These are phyloP conservation scores for Colletotrichum tanaceti DNA, from an alignment of 2,329 filamentous ascomycete genomes.

Conservation along the genomic window DNA sequence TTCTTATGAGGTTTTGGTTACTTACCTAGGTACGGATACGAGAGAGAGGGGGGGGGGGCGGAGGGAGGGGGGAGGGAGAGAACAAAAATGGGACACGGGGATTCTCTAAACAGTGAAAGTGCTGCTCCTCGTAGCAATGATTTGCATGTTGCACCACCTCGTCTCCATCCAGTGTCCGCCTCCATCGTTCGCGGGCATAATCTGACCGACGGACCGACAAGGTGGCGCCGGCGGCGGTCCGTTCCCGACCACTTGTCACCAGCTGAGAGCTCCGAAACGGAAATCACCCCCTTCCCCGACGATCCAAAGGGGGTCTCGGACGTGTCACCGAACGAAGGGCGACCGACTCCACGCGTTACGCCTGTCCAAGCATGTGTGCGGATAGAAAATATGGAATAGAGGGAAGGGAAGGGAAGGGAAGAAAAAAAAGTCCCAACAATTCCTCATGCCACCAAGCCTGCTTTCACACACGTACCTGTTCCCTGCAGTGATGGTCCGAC, in stretches of 20 bases:
- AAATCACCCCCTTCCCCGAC: too few relatives aligned
- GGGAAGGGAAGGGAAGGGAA: too few relatives aligned
- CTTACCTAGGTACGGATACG: too few relatives aligned
- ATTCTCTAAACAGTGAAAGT: constrained; percentile 15
- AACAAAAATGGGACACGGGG: constrained; percentile 7
- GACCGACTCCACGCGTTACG: not conserved
- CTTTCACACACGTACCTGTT: not conserved
- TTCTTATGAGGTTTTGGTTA: not conserved
- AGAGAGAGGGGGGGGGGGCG: not conserved
- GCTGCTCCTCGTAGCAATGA: constrained; percentile 15
- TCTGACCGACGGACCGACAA: constrained; percentile 34
- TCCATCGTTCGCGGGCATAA: constrained; percentile 10
- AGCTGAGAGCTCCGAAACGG: constrained; percentile 12
- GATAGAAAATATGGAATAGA: not conserved
- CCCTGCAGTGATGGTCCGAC: constrained; percentile 3
- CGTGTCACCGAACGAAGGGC: constrained; percentile 9
- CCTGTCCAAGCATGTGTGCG: constrained; percentile 6
- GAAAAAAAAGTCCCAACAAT: constrained; percentile 8
- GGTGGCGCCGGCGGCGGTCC: not conserved
- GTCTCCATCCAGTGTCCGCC: constrained; percentile 21
- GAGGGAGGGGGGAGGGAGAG: too few relatives aligned
- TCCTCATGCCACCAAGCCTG: constrained; percentile 12
- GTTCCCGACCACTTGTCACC: constrained; percentile 10
- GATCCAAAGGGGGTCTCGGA: constrained; percentile 20
- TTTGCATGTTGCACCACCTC: constrained; percentile 22